Conservation (phyloP, 2,329 filamentous ascomycete genomes). For the Botrytis paeoniae region DNA sequence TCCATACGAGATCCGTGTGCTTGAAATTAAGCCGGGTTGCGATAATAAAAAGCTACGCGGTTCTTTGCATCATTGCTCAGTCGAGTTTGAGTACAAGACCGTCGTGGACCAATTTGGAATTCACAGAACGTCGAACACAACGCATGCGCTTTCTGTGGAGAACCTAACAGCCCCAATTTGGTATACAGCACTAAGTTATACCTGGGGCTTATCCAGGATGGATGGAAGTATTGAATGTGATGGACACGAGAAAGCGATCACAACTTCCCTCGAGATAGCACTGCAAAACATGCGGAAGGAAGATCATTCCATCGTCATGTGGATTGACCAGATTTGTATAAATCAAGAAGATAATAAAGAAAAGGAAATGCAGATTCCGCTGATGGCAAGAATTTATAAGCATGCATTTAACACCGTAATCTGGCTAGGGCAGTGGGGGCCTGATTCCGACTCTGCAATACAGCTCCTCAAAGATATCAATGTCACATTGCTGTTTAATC, state of each 20-base stretch:
- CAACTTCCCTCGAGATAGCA: not conserved
- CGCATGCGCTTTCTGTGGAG: not conserved
- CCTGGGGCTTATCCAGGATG: not conserved
- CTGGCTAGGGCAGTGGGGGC: not conserved
- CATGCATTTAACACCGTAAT: not conserved
- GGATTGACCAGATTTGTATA: not conserved
- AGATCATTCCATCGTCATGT: not conserved
- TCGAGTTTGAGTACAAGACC: not conserved
- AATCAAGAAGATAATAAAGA: not conserved
- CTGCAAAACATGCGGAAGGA: not conserved
- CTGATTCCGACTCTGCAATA: not conserved
- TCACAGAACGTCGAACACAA: not conserved
- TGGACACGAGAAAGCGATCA: not conserved
- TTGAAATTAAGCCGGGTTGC: not conserved
- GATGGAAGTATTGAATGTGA: not conserved
- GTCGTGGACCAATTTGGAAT: not conserved
- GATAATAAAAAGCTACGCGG: not conserved
- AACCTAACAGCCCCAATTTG: not conserved
- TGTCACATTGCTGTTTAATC: not conserved
- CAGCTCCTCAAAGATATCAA: not conserved
- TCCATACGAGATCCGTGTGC: not conserved
- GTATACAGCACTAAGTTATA: not conserved
- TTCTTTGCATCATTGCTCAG: not conserved
- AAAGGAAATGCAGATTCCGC: not conserved
- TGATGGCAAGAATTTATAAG: not conserved